Conservation (phyloP, 495 filamentous ascomycete species). For the Penicillium crystallinum region DNA sequence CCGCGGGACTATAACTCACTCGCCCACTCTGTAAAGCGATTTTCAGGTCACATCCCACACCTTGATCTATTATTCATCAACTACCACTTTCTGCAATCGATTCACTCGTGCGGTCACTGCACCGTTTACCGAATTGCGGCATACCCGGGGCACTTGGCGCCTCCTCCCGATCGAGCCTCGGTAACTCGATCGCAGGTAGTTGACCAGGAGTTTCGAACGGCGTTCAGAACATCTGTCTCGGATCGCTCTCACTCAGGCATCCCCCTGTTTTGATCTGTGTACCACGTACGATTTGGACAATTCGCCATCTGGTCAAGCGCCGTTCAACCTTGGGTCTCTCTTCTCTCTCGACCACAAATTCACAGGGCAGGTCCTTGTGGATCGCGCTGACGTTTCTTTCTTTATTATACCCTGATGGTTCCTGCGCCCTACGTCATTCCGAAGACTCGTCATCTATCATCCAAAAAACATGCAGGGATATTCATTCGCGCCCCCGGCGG, state of each 20-base stretch:
- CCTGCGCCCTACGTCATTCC: background rate
- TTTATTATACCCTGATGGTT: constrained; percentile 2
- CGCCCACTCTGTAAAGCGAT: no score
- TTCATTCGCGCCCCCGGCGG: constrained; percentile 44
- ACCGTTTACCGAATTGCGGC: background rate
- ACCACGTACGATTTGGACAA: background rate
- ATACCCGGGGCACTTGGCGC: background rate
- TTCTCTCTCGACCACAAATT: background rate
- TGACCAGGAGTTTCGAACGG: background rate
- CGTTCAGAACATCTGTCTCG: background rate
- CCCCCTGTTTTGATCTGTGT: background rate
- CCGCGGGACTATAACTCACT: no score
- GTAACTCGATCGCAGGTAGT: background rate
- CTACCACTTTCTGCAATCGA: no score
- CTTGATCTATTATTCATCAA: no score
- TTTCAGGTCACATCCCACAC: no score
- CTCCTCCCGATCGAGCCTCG: background rate
- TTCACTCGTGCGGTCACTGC: background rate
- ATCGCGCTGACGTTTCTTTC: background rate
- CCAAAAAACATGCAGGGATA: constrained; percentile 37
- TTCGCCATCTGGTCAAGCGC: background rate
- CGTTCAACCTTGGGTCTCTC: no score
- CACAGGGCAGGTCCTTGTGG: constrained; percentile 16
- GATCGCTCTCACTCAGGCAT: background rate
- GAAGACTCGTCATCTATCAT: background rate